phyloP scores from a whole-genome alignment of 257 asterid species.

The Leonotis leonurus region DNA sequence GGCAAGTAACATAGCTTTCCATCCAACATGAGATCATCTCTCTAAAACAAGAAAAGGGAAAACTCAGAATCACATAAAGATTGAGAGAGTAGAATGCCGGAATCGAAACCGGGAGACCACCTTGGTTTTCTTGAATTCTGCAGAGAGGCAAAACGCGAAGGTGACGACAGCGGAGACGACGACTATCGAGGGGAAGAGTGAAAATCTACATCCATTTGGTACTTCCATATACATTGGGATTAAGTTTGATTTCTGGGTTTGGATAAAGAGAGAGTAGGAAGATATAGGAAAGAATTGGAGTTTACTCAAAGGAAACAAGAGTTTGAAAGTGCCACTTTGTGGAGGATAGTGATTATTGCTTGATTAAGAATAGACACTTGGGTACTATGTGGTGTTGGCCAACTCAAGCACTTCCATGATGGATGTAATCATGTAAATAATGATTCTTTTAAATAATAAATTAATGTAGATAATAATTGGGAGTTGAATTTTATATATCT shows the following conservation, averaged over 20 bases:
- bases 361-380: background rate
- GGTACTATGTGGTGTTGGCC: background rate
- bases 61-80: background rate
- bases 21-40: constrained; percentile 51
- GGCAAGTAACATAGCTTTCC: constrained; percentile 62
- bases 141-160: constrained; percentile 55
- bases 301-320: constrained; percentile 34
- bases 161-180: constrained; percentile 37
- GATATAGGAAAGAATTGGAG: constrained; percentile 26
- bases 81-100: background rate
- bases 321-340: background rate
- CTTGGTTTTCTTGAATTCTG: constrained; percentile 68
- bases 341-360: constrained; percentile 3
- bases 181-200: constrained; percentile 21
- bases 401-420: background rate
- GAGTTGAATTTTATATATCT: too few relatives aligned
- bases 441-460: too few relatives aligned
- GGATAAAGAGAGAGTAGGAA: background rate
- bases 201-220: constrained; percentile 14
- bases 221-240: constrained; percentile 32
- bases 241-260: background rate
- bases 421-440: too few relatives aligned
- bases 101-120: constrained; percentile 17
- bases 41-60: constrained; percentile 24
- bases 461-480: too few relatives aligned